Base-by-base conservation (phyloP, 2,329 filamentous ascomycete genomes). In the Fusarium burgessii region DNA sequence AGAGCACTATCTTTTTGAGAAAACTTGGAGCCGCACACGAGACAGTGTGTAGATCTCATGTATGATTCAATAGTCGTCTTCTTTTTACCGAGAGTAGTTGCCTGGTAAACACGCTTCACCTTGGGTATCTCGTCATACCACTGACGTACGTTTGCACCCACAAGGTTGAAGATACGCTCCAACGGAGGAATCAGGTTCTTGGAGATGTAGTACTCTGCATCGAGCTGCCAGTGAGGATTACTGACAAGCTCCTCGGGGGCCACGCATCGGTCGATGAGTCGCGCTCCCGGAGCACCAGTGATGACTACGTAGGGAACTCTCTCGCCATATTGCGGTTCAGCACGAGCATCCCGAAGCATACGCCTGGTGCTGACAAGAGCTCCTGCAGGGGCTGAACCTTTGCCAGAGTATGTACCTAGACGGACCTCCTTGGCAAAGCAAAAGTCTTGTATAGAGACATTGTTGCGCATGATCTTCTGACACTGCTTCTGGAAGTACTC, bases 121-220 rank as follows among this genome's bases (percentile, higher is more conserved):
- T 97, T 97, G 47, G 95, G 95, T 94, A 98, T 97, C 81, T 98
- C 94, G 70, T 97, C 94, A 77, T 94, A 98, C 96, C 96, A 99
- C 64, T 89, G 88, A 20, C 93, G 85, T 1, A 98, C 93, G 78
- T 96, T 97, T 35, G 94, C 96, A 10, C 96, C 96, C 5, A 98
- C 93, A 5, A 99, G 90, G 77, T 96, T 97, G 84, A 99, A 98
- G 71, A 99, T 98, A 32, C 96, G 91, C 80, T 98, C 95, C 1
- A 99, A 87, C 1, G 96, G 96, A 9, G 96, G 96, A 52, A 99
- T 97, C 12, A 99, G 79, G 78, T 98, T 98, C 83, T 98, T 98
- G 20, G 88, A 90, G 76, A 99, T 98, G 83, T 99, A 99, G 81
- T 99, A 99, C 74, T 98, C 94, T 0, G 95, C 91, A 77, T 99